phyloP scores from a whole-genome alignment of 2,329 filamentous ascomycete species.

The Paradendryphiella salina region DNA sequence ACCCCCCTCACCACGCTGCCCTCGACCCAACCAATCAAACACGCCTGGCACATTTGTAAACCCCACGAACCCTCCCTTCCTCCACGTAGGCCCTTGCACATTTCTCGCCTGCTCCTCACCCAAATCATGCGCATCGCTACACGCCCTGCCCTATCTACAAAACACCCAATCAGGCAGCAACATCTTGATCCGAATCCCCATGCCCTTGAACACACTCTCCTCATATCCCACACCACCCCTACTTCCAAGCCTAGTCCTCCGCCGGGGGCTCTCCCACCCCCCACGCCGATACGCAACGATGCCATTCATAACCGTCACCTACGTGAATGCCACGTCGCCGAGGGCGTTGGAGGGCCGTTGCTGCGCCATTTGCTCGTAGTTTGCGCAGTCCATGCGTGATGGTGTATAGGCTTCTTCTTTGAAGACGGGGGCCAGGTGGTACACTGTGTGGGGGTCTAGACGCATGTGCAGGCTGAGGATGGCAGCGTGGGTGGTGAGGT shows the following conservation, averaged over 20 bases:
- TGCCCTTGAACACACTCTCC: not conserved
- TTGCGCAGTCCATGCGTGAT: slow-evolving; percentile 28
- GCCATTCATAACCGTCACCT: slow-evolving; percentile 30
- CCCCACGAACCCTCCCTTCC: slow-evolving; percentile 29
- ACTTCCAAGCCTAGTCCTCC: accelerated
- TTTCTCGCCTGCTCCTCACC: slow-evolving; percentile 9
- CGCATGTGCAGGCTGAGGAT: slow-evolving; percentile 34
- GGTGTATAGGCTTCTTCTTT: slow-evolving; percentile 31
- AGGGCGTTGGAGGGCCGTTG: slow-evolving; percentile 3
- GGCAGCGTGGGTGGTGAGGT: slow-evolving; percentile 23
- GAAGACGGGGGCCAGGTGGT: slow-evolving; percentile 31
- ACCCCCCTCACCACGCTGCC: not conserved
- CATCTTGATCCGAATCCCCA: slow-evolving; percentile 18
- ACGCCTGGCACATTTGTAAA: slow-evolving; percentile 30
- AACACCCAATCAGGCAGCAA: slow-evolving; percentile 33
- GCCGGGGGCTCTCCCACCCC: slow-evolving; percentile 32
- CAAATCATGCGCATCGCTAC: slow-evolving; percentile 5
- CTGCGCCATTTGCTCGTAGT: slow-evolving; percentile 15
- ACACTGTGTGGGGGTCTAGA: slow-evolving; percentile 31
- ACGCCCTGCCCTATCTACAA: slow-evolving; percentile 30
- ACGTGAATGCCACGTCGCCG: slow-evolving; percentile 22
- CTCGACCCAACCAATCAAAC: slow-evolving; percentile 7
- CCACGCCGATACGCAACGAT: slow-evolving; percentile 31
- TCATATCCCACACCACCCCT: not conserved
- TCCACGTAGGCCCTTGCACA: slow-evolving; percentile 30